phyloP scores from a whole-genome alignment of 2,329 filamentous ascomycete species.

The Bimuria novae-zelandiae region DNA sequence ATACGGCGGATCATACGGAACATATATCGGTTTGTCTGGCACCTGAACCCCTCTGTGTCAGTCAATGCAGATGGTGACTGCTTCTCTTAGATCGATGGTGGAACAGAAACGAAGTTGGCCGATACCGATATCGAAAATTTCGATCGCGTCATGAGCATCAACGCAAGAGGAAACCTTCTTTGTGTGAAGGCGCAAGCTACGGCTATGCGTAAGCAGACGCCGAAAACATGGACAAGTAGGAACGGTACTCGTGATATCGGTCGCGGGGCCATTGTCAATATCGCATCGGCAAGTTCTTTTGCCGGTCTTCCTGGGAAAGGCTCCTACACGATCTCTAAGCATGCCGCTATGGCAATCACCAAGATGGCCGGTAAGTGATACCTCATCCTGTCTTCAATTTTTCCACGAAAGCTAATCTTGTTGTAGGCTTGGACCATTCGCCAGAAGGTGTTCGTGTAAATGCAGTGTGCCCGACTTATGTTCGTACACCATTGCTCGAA shows the following conservation, averaged over 20 bases:
- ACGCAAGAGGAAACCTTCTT: slow-evolving; percentile 14
- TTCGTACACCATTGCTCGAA: slow-evolving; percentile 16
- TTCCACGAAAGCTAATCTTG: background rate
- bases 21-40: no score
- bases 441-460: slow-evolving; percentile 15
- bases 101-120: slow-evolving; percentile 8
- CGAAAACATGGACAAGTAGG: slow-evolving; percentile 8
- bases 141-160: slow-evolving; percentile 16
- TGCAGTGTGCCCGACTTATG: slow-evolving; percentile 18
- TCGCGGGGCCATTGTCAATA: slow-evolving; percentile 24
- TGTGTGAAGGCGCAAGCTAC: slow-evolving; percentile 48
- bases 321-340: slow-evolving; percentile 30
- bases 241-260: slow-evolving; percentile 14
- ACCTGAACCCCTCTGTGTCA: no score
- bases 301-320: slow-evolving; percentile 20
- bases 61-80: no score
- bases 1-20: background rate
- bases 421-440: slow-evolving; percentile 23
- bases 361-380: slow-evolving; percentile 23
- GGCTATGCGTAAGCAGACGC: slow-evolving; percentile 53
- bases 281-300: slow-evolving; percentile 19
- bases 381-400: background rate
- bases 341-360: slow-evolving; percentile 39
- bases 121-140: slow-evolving; percentile 16
- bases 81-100: slow-evolving; percentile 13